phyloP scores from a whole-genome alignment of 148 eudicot genomes.

The Hydrangea macrophylla region DNA sequence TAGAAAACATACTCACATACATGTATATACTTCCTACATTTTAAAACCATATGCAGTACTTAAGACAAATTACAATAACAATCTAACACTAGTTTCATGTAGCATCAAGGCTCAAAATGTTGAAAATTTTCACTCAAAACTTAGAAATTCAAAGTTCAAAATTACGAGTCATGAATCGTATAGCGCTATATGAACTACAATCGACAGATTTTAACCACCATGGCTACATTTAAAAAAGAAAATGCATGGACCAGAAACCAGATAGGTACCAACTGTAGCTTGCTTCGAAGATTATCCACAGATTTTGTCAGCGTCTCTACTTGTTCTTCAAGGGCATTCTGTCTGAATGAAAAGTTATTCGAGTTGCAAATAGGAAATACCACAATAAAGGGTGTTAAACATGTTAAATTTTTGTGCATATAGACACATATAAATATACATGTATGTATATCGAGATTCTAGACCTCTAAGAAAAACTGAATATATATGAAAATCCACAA shows the following conservation, averaged over 20 bases:
- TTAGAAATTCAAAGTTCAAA: too few species aligned
- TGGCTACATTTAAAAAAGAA: not conserved
- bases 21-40: too few species aligned
- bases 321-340: constrained; percentile 82
- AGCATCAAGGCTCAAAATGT: too few species aligned
- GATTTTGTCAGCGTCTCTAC: constrained; percentile 52
- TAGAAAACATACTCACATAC: too few species aligned
- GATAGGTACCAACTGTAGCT: constrained; percentile 60
- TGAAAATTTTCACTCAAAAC: too few species aligned
- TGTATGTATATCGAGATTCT: not conserved
- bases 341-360: constrained; percentile 73
- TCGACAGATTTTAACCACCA: too few species aligned
- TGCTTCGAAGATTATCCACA: constrained; percentile 60
- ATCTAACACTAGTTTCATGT: too few species aligned
- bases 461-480: not conserved
- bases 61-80: too few species aligned
- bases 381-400: not conserved
- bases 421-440: not conserved
- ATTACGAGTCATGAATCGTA: too few species aligned
- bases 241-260: constrained; percentile 19
- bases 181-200: too few species aligned
- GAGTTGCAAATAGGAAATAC: constrained; percentile 26
- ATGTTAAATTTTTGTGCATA: constrained; percentile 5
- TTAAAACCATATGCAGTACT: too few species aligned
- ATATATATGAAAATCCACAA: not conserved